Percentiles rank a stretch among this genome's conserved stretches.
Conservation (phyloP, 1,139 yeast genomes). For the Hanseniaspora uvarum region DNA sequence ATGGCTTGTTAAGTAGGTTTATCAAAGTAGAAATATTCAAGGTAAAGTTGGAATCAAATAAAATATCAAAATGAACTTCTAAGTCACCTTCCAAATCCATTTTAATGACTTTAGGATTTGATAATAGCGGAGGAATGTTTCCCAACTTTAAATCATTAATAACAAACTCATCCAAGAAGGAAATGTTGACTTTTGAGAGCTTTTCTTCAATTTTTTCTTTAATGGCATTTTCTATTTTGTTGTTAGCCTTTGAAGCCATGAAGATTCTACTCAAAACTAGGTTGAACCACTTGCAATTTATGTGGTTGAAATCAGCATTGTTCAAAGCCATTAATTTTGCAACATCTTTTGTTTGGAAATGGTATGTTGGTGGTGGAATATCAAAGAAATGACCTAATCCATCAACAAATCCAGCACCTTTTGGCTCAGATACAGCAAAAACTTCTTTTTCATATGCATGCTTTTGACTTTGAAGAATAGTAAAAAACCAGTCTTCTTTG, state of each 20-base stretch:
- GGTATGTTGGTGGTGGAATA: constrained; percentile 57
- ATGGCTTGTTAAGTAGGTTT: constrained; percentile 42
- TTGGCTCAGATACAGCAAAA: background rate
- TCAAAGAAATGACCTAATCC: constrained; percentile 17
- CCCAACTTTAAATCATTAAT: constrained; percentile 71
- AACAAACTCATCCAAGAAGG: constrained; percentile 73
- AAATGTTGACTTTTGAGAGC: constrained; percentile 67
- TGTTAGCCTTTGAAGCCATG: constrained; percentile 63
- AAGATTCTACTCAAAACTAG: constrained; percentile 77
- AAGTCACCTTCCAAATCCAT: constrained; percentile 74
- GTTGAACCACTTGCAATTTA: constrained; percentile 82
- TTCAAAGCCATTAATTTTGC: constrained; percentile 62
- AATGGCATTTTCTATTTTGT: constrained; percentile 48
- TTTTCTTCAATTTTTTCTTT: constrained; percentile 56
- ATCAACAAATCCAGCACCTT: constrained; percentile 20
- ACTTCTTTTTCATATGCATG: constrained; percentile 13
- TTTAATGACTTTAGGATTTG: constrained; percentile 59
- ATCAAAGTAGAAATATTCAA: constrained; percentile 73
- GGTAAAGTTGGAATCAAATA: constrained; percentile 64
- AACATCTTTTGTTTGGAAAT: constrained; percentile 61
- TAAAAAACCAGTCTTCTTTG: constrained; percentile 89
- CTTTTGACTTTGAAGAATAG: constrained; percentile 66
- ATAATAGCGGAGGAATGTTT: constrained; percentile 64
- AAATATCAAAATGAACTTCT: constrained; percentile 49
- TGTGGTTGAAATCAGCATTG: constrained; percentile 72